Evolutionary conservation across 129 eudicot genomes (phyloP), one percentile per base, ranked within the genome.

Genomic region (Flaveria bidentis): DNA sequence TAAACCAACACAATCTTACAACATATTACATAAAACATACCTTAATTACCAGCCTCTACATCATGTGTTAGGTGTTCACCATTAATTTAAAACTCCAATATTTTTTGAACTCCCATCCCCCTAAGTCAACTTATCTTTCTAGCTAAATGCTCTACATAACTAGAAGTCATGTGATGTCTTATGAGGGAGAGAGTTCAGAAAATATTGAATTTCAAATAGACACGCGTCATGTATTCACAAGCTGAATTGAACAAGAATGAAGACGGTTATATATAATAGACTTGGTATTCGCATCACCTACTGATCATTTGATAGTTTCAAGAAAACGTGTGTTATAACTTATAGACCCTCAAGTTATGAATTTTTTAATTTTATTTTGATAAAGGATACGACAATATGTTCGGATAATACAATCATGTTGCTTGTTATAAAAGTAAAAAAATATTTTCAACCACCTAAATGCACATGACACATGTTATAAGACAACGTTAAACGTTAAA

Each of bases 141-240:
- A 45, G 36, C 68, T 25, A 58, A 56, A 16, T 16, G 0, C 3
- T n/a, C 22, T 15, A 25, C 2, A 25, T 3, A 4, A 13, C 39
- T 13, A 23, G 67, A 61, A 56, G 70, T 44, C 47, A 57, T 8
- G 45, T 23, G 33, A 26, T 1, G 16, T 2, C 76, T 70, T 75
- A 57, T 58, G 82, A 70, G 82, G 82, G 82, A 78, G 82, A 78
- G 82, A 78, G 82, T 70, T 78, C 82, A 78, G 82, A 78, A 45
- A 78, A 78, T 7, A 14, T 45, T 78, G 76, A 28, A 69, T 58
- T 78, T 69, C 82, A 78, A 78, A 20, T 62, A 15, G 58, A 57
- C 6, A 0, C 47, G 49, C 2, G 7, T 20, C 7, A 3, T 57
- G 15, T 57, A 9, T 10, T 9, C 64, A 6, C 55, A 7, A 69